A percentile compares a stretch with the other conserved stretches of the same genome.
phyloP scores from a whole-genome alignment of 345 rosid genomes.

The Aethionema arabicum region DNA sequence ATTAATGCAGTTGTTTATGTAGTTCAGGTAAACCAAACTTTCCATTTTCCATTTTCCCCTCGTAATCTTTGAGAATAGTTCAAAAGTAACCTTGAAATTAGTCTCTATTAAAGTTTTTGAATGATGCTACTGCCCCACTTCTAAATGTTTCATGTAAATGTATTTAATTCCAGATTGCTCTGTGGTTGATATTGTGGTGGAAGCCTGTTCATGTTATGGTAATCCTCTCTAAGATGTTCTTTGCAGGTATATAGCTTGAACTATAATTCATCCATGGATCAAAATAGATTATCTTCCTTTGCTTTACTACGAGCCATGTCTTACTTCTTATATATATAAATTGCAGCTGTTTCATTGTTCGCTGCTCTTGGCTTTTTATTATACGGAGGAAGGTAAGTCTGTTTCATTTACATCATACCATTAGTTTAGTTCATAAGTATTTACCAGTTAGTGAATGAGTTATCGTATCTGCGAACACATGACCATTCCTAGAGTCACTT shows the following conservation, averaged over 20 bases:
- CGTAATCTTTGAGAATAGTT: conserved; percentile 1
- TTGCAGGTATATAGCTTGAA: conserved; percentile 63
- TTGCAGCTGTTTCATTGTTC: conserved; percentile 60
- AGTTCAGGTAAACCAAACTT: conserved; percentile 64
- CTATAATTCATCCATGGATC: background rate
- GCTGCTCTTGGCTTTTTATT: conserved; percentile 74
- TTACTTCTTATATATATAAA: conserved; percentile 14
- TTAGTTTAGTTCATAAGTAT: background rate
- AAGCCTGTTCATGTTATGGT: conserved; percentile 54
- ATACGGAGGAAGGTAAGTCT: conserved; percentile 76
- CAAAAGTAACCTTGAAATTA: background rate
- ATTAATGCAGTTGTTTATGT: conserved; percentile 68
- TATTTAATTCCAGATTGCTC: conserved; percentile 52
- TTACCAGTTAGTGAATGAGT: conserved; percentile 2
- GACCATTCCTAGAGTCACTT: background rate
- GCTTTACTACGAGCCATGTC: conserved; percentile 1
- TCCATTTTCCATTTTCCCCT: conserved; percentile 7
- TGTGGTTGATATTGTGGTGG: conserved; percentile 84
- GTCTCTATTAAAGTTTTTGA: background rate
- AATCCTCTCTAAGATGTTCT: conserved; percentile 75
- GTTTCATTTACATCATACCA: conserved; percentile 5
- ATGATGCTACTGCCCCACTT: background rate
- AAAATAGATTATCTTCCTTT: background rate
- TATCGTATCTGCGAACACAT: background rate
- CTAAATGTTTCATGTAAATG: conserved; percentile 22